Evolutionary conservation across 169 alveolate genomes (phyloP), one percentile per base, ranked within the genome.

Genomic region (Cryptosporidium xiaoi): DNA sequence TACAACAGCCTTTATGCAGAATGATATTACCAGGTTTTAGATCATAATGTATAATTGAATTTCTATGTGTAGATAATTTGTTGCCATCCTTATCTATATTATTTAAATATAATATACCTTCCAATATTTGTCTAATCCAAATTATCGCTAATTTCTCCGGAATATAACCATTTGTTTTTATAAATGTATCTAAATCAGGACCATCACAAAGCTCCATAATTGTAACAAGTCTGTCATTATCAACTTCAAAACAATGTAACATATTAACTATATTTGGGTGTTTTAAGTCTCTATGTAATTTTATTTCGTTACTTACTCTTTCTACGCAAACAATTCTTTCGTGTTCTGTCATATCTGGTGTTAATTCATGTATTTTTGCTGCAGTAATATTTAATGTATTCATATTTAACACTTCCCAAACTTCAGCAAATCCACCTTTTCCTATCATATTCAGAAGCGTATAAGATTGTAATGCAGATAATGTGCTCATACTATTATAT

Each of bases 351-450:
- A 93, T 94, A 66, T 94, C 97, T 20, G 94, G 91, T 31, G 96
- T 93, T 51, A 95, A 90, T 20, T 93, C 94, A 87, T 94, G 97
- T 34, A 95, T 93, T 71, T 95, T 95, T 40, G 97, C 97, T 8
- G 97, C 97, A 29, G 93, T 93, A 62, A 94, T 94, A 56, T 92
- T 93, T 89, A 94, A 93, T 20, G 97, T 95, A 58, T 93, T 93
- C 36, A 97, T 95, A 71, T 95, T 97, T 46, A 95, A 31, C 20
- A 83, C 97, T 83, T 95, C 97, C 97, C 97, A 95, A 6, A 95
- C 97, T 84, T 95, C 97, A 6, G 97, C 97, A 69, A 95, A 95
- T 13, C 97, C 97, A 12, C 97, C 97, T 85, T 94, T 93, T 12
- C 97, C 97, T 31, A 95, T 91, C 95, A 95, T 92, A 66, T 95